Evolutionary conservation across 495 filamentous ascomycete species (phyloP), one percentile per base, ranked within the genome.

Genomic region (Podospora anserina): DNA sequence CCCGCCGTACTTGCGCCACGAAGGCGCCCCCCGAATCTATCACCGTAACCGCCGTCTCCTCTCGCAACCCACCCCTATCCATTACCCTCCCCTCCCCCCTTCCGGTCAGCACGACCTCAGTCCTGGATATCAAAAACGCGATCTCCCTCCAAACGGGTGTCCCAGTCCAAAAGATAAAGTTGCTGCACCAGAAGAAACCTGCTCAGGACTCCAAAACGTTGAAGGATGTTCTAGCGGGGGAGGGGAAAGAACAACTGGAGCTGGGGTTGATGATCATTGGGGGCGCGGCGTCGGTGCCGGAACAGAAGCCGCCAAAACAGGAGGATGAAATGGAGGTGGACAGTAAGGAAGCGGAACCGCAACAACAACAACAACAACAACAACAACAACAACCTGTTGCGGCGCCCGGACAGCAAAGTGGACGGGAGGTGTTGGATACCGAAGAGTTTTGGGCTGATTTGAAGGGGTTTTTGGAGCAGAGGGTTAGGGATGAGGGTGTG

Each of bases 371-470:
- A 7, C 30, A 32, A 32, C 30, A 16, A 78, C 82, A 88, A 84
- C 30, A 32, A 32, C 30, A 4, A 7, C 30, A 32, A 32, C 30
- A 16, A 78, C 82, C 28, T 86, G 85, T 70, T 88, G 87, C 54
- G 23, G 78, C 71, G 30, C 85, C 56, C 18, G 64, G 49, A 9
- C 20, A 59, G 84, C 26, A 13, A 6, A 49, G 30, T n/a, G 61
- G 61, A 15, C 23, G 16, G 7, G 61, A 63, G n/a, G 84, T 90
- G 54, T 72, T 97, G 69, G 73, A 83, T 68, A 89, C 87, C 27
- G 88, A 90, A 39, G 88, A 85, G 69, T 99, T 99, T 79, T 99
- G 95, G 95, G 79, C 80, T 44, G 95, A 98, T 83, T 76, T 99
- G 70, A 88, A 87, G 75, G 91, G 86, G 16, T 99, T 89, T 75